Base-by-base conservation (phyloP, 495 filamentous ascomycete species). In the Melanomma pulvis-pyrius region DNA sequence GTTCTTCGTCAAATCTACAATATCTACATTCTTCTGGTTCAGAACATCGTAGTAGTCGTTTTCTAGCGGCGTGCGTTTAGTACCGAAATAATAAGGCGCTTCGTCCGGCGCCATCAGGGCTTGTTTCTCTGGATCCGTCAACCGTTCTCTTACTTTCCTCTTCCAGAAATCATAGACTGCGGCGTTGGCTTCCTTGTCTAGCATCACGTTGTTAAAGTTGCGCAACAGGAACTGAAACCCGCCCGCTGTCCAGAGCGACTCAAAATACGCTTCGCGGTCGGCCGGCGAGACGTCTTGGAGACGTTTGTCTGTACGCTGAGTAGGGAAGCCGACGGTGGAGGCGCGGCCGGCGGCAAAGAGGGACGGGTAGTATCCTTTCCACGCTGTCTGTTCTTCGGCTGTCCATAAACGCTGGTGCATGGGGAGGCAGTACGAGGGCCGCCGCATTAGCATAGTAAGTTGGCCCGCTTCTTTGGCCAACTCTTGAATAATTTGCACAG, bases 31-130 rank as follows among this genome's bases (percentile, higher is more conserved):
- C 0, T 8, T 5, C 30, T 63, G 49, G 52, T 72, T 51, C 2
- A 69, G 44, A 0, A 61, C 26, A 13, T 72, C 70, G 56, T 70
- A 72, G 55, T 72, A 72, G 36, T 70, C 59, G 9, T 63, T 39
- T 29, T 72, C 70, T 13, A 72, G 52, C 26, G 67, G 60, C 4
- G 22, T 44, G 6, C 70, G 26, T 52, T 72, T 72, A 2, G 67
- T 70, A 15, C 61, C 70, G 29, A 64, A 72, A 39, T 46, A 61
- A 49, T 72, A 68, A 3, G 61, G 67, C 17, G 57, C 28, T 19
- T 61, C 51, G 17, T 50, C 36, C 1, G 70, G 70, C 19, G 70
- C 70, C 47, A 72, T 56, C 15, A 69, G 28, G 7, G 34, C 59
- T 13, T 28, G 21, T 26, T 69, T 72, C 25, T 30, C 24, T 11